These are phyloP conservation scores for Piper longum DNA, from an alignment of 164 flowering plant species.

Conservation along the genomic window DNA sequence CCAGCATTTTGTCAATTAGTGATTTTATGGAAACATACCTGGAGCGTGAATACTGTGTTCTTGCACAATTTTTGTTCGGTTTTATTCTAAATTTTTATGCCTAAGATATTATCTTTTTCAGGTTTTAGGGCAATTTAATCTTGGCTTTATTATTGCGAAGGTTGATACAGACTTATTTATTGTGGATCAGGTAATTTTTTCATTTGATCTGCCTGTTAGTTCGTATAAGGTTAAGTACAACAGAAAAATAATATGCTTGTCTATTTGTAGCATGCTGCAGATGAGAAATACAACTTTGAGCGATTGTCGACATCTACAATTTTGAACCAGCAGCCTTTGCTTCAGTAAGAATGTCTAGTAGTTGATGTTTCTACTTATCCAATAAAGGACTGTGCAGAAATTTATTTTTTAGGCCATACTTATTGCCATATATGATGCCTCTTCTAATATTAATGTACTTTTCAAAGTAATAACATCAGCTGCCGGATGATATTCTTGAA, in stretches of 20 bases:
- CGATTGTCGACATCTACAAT: slow-evolving; percentile 62
- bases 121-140: slow-evolving; percentile 98
- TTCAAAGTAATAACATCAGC: too few species aligned
- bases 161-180: slow-evolving; percentile 78
- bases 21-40: background rate
- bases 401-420: background rate
- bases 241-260: slow-evolving; percentile 1
- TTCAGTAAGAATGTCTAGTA: slow-evolving; percentile 36
- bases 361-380: background rate
- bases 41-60: background rate
- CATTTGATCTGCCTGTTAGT: too few species aligned
- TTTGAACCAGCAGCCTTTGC: slow-evolving; percentile 85
- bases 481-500: too few species aligned
- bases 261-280: slow-evolving; percentile 88
- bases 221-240: too few species aligned
- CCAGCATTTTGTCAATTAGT: too few species aligned
- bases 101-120: slow-evolving; percentile 8
- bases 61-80: background rate
- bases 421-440: too few species aligned
- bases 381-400: background rate
- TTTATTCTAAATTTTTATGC: background rate
- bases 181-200: slow-evolving; percentile 67
- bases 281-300: slow-evolving; percentile 95
- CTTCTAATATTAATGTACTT: too few species aligned
- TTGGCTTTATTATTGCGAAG: slow-evolving; percentile 89